Conservation (phyloP, 2,329 filamentous ascomycete genomes). For the Cladorrhinum sp. region DNA sequence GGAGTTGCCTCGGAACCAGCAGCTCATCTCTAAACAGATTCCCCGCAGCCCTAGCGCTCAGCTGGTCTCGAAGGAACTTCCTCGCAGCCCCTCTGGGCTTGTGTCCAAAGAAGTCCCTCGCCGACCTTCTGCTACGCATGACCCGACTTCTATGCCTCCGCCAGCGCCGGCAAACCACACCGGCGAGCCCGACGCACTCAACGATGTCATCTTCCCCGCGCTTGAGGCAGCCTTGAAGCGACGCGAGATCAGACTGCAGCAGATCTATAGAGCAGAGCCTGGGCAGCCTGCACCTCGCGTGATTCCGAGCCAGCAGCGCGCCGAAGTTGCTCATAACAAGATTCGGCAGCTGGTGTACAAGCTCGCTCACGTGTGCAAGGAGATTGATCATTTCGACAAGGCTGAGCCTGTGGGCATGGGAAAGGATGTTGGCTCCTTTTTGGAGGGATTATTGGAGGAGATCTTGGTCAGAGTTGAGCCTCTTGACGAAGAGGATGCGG, state of each 20-base stretch:
- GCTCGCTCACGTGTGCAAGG: constrained; percentile 76
- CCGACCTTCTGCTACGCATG: constrained; percentile 29
- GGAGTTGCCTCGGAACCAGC: constrained; percentile 7
- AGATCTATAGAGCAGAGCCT: constrained; percentile 41
- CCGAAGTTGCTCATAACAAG: constrained; percentile 73
- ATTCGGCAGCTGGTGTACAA: constrained; percentile 79
- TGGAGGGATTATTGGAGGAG: constrained; percentile 92
- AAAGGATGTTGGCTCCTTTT: constrained; percentile 78
- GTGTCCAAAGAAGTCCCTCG: constrained; percentile 7
- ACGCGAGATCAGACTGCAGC: constrained; percentile 62
- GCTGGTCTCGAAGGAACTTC: background rate
- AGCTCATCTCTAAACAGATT: constrained; percentile 5
- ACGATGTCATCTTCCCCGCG: constrained; percentile 88
- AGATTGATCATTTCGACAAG: constrained; percentile 86
- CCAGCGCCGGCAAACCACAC: constrained; percentile 56
- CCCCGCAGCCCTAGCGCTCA: background rate
- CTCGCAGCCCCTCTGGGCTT: background rate
- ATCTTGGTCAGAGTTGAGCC: constrained; percentile 89
- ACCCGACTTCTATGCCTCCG: constrained; percentile 50
- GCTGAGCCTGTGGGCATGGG: constrained; percentile 91
- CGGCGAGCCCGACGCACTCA: constrained; percentile 78
- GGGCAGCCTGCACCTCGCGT: constrained; percentile 37
- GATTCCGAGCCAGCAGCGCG: constrained; percentile 64
- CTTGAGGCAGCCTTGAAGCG: constrained; percentile 87
- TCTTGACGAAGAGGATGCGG: constrained; percentile 65